Conservation (phyloP, 2,329 filamentous ascomycete species). For the Diaporthe sp. region DNA sequence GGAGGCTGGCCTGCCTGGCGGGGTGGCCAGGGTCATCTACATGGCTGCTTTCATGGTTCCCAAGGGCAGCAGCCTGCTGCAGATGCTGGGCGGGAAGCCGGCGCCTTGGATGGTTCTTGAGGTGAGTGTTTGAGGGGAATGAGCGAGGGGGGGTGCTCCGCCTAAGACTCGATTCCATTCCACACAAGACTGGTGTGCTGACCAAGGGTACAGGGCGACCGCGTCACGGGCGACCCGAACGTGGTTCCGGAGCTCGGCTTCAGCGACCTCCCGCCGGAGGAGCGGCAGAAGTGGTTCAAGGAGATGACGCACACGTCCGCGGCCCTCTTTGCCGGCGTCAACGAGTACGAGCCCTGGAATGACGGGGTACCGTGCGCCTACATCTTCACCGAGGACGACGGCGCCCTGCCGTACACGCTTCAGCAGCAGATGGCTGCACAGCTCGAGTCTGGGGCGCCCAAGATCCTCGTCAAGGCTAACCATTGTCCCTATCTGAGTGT, state of each 20-base stretch:
- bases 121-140: constrained; percentile 6
- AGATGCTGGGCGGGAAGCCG: constrained; percentile 40
- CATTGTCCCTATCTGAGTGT: constrained; percentile 42
- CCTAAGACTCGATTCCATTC: background rate
- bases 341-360: constrained; percentile 42
- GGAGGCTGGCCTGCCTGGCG: constrained; percentile 52
- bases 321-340: constrained; percentile 38
- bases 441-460: constrained; percentile 29
- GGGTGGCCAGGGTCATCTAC: constrained; percentile 55
- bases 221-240: constrained; percentile 34
- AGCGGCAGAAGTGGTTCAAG: constrained; percentile 35
- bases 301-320: constrained; percentile 41
- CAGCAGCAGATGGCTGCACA: constrained; percentile 43
- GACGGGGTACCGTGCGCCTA: constrained; percentile 40
- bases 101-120: constrained; percentile 42
- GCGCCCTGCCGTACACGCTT: constrained; percentile 38
- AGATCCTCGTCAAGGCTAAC: constrained; percentile 38
- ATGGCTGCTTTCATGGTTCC: constrained; percentile 52
- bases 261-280: constrained; percentile 38
- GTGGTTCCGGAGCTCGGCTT: constrained; percentile 36
- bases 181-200: background rate
- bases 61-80: constrained; percentile 40
- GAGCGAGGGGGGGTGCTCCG: background rate
- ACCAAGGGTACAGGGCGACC: constrained; percentile 37
- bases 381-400: constrained; percentile 41